These are phyloP conservation scores for Alnus glutinosa DNA, from an alignment of 306 rosid species.

Conservation along the genomic window DNA sequence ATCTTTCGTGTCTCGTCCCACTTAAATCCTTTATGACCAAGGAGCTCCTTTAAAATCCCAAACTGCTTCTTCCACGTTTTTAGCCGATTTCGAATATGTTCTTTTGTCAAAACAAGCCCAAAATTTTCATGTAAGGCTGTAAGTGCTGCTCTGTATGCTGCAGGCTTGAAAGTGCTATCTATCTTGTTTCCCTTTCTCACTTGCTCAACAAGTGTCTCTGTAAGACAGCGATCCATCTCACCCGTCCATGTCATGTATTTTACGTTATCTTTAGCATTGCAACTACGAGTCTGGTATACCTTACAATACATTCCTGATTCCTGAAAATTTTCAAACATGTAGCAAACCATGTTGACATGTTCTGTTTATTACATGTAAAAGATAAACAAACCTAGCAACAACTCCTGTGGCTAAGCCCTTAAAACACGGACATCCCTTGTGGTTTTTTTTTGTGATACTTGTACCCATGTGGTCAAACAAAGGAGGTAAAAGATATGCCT, in stretches of 20 bases:
- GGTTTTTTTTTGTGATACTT: no score
- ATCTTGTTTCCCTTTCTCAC: slow-evolving; percentile 50
- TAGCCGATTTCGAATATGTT: slow-evolving; percentile 49
- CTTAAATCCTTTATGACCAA: slow-evolving; percentile 51
- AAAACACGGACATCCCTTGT: no score
- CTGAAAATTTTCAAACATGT: neutral
- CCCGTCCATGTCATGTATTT: slow-evolving; percentile 49
- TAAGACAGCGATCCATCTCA: slow-evolving; percentile 56
- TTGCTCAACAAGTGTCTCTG: slow-evolving; percentile 49
- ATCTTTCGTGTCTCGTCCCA: slow-evolving; percentile 55
- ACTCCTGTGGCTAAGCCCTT: no score
- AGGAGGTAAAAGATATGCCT: no score
- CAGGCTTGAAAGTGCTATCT: slow-evolving; percentile 54
- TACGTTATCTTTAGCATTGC: slow-evolving; percentile 47
- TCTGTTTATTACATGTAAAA: neutral
- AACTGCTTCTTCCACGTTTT: slow-evolving; percentile 67
- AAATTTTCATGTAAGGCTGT: slow-evolving; percentile 44
- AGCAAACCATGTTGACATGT: neutral
- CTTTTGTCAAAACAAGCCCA: slow-evolving; percentile 44
- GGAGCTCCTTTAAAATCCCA: slow-evolving; percentile 53
- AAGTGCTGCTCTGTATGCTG: slow-evolving; percentile 48
- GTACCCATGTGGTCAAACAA: no score
- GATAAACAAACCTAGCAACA: neutral
- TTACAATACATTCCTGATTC: slow-evolving; percentile 43
- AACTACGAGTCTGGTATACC: slow-evolving; percentile 39